Base-by-base conservation (phyloP, 257 asterid genomes). In the Haberlea rhodopensis region DNA sequence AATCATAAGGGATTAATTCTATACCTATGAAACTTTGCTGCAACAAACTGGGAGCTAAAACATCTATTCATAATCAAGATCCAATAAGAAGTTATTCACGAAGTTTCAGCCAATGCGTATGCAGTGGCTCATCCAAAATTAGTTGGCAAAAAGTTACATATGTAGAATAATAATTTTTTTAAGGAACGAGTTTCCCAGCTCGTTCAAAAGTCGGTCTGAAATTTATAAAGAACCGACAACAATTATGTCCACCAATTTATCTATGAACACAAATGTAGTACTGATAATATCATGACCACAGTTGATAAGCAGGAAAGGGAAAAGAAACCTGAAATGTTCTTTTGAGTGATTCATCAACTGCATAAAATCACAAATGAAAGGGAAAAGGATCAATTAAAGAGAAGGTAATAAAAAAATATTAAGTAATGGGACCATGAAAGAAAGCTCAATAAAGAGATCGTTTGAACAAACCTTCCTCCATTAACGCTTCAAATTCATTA, bases 321-420 rank as follows among this genome's bases (percentile, higher is more conserved):
- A 54, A 46, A 28, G 68, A 55, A 63, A 86, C 90, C 90, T 84
- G 69, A 71, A 84, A 84, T 63, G 95, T 84, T 67, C 68, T 81
- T 68, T 72, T 75, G 57, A 78, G 80, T 49, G 85, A 37, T 55
- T 80, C 95, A 49, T 86, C 95, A 62, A 80, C 95, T 86, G 90
- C 79, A 70, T 28, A 65, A 21, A 74, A 70, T 60, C 32, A 49
- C 51, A 13, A 40, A 71, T n/a, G 7, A 29, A 62, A 69, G 19
- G 32, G 19, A 45, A 74, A 57, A 62, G 7, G 21, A 45, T 3
- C 20, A 15, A 43, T 43, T 37, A 1, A 24, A n/a, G 20, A 67
- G 6, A 31, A 13, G 22, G 45, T 25, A 15, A 24, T 7, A 25
- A 8, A 27, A 32, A 7, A 15, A 63, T 52, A 28, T 28, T 57